These are phyloP conservation scores for Sarocladium kiliense DNA, from an alignment of 2,329 filamentous ascomycete species.

Conservation along the genomic window DNA sequence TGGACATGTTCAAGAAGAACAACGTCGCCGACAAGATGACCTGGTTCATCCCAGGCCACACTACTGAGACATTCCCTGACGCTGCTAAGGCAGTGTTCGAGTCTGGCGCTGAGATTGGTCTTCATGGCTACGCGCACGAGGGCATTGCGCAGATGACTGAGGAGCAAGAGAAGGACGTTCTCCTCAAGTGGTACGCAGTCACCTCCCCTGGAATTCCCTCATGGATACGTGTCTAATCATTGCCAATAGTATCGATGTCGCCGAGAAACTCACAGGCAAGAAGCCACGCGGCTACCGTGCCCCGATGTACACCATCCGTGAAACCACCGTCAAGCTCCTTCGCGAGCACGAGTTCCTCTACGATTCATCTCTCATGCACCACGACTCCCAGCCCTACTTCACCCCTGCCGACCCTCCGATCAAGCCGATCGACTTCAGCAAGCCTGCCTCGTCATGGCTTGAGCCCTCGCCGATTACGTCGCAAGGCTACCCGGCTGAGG, in stretches of 20 bases:
- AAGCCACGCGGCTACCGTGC: conserved; percentile 41
- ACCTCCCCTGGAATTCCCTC: no score
- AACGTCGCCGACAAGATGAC: conserved; percentile 39
- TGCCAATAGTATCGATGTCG: no score
- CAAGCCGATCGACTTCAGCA: conserved; percentile 30
- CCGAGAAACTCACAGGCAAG: no score
- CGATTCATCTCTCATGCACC: conserved; percentile 36
- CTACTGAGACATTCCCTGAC: conserved; percentile 38
- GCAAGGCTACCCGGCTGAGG: conserved; percentile 9
- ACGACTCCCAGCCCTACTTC: conserved; percentile 41
- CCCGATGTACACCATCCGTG: conserved; percentile 41
- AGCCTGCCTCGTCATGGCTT: conserved; percentile 37
- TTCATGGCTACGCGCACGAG: conserved; percentile 47
- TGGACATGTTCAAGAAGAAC: conserved; percentile 39
- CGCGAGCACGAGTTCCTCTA: conserved; percentile 40
- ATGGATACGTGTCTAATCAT: no score
- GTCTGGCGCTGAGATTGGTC: conserved; percentile 38
- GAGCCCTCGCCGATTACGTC: conserved; percentile 28
- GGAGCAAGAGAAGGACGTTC: conserved; percentile 39
- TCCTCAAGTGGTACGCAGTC: no score
- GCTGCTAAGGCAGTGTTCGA: conserved; percentile 33
- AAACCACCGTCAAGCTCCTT: conserved; percentile 37
- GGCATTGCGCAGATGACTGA: conserved; percentile 36
- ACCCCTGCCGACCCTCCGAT: conserved; percentile 31
- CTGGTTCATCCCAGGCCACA: conserved; percentile 46